Evolutionary conservation across 768 basidiomycete genomes (phyloP).

Genomic region (Rhodotorula toruloides): DNA sequence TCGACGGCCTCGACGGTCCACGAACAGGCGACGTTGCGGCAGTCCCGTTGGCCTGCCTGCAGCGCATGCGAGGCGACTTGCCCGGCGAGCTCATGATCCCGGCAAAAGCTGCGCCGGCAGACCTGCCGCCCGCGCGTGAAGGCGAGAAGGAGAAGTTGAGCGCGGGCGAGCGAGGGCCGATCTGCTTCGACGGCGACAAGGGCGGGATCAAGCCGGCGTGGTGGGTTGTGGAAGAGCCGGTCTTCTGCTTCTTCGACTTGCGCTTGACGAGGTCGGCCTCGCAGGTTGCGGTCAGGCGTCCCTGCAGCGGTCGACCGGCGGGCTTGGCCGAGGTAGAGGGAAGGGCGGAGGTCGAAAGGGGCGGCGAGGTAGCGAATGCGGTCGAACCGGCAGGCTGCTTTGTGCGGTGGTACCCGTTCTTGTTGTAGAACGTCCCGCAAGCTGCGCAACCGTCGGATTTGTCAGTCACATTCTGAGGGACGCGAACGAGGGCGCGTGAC

Average conservation of each 20-base stretch:
- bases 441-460: constrained; percentile 1
- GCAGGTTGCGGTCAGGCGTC: constrained; percentile 35
- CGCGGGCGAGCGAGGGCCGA: constrained; percentile 33
- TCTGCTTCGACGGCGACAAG: constrained; percentile 30
- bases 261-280: constrained; percentile 36
- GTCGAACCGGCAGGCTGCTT: constrained; percentile 5
- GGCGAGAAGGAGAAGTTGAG: constrained; percentile 15
- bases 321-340: background rate
- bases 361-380: background rate
- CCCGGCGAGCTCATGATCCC: constrained; percentile 31
- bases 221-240: background rate
- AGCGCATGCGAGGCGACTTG: constrained; percentile 21
- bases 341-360: background rate
- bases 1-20: background rate
- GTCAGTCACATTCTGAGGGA: background rate
- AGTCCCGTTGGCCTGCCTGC: background rate
- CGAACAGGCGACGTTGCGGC: constrained; percentile 29
- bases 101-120: background rate
- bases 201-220: constrained; percentile 27
- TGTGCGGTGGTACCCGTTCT: constrained; percentile 37
- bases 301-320: constrained; percentile 32
- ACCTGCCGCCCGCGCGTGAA: too few species aligned
- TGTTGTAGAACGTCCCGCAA: constrained; percentile 39
- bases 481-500: background rate
- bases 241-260: constrained; percentile 6